These are phyloP conservation scores for Dothiorella sarmentorum DNA, from an alignment of 2,329 filamentous ascomycete genomes.

Conservation along the genomic window DNA sequence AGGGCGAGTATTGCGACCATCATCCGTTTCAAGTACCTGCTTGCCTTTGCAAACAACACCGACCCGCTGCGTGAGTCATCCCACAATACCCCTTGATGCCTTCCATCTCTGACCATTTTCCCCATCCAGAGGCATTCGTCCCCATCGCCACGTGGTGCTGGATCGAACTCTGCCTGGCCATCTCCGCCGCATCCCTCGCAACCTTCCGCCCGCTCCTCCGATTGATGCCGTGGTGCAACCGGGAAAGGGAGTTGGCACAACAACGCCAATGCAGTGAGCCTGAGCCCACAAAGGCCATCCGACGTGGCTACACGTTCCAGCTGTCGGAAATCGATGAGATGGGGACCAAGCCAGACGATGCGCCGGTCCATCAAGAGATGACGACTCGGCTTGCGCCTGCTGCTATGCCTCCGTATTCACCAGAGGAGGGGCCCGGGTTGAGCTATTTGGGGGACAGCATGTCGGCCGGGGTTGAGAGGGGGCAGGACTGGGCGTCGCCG, in stretches of 20 bases:
- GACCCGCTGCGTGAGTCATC: not conserved
- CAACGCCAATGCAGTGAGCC: not conserved
- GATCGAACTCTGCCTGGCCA: not conserved
- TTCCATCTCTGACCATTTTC: too few relatives aligned
- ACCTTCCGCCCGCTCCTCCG: not conserved
- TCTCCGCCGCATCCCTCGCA: not conserved
- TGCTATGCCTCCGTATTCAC: too few relatives aligned
- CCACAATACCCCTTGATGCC: not conserved
- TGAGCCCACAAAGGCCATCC: not conserved
- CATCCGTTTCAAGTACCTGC: not conserved
- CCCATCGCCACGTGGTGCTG: not conserved
- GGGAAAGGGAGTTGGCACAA: too few relatives aligned
- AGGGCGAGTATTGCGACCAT: constrained; percentile 12
- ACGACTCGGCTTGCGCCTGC: too few relatives aligned
- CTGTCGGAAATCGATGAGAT: not conserved
- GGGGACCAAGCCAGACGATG: not conserved
- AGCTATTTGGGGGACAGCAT: too few relatives aligned
- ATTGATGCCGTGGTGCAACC: not conserved
- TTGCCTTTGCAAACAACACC: not conserved
- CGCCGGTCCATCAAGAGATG: too few relatives aligned
- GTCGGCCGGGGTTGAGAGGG: too few relatives aligned
- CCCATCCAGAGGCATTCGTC: not conserved
- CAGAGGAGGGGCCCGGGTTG: too few relatives aligned
- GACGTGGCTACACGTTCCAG: not conserved
- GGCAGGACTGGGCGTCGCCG: too few relatives aligned